Conservation (phyloP, 2,329 filamentous ascomycete genomes). For the Colletotrichum kahawae region DNA sequence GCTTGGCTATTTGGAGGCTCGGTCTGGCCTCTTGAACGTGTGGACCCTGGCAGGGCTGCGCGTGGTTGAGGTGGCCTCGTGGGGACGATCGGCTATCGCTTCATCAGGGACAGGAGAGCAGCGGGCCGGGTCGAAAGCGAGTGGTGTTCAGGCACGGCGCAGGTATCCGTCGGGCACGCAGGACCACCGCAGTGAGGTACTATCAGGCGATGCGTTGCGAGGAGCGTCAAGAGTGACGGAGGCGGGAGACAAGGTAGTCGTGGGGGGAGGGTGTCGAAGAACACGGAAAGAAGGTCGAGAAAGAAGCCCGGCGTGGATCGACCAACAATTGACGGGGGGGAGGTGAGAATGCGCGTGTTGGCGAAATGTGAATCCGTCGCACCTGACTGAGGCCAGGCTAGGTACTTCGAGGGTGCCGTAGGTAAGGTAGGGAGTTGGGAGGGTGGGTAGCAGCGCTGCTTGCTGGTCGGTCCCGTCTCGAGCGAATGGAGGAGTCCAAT, state of each 20-base stretch:
- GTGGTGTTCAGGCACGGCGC: not conserved
- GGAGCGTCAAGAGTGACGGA: not conserved
- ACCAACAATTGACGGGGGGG: not conserved
- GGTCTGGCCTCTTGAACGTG: slow-evolving; percentile 8
- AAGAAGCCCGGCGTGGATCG: not conserved
- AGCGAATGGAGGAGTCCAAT: not conserved
- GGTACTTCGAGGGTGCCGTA: not conserved
- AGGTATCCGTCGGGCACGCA: not conserved
- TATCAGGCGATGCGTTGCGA: not conserved
- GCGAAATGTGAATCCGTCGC: not conserved
- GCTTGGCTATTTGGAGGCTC: not conserved
- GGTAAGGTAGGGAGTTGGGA: not conserved
- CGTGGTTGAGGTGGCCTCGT: slow-evolving; percentile 20
- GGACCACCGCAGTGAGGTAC: not conserved
- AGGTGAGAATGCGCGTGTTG: not conserved
- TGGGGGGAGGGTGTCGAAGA: not conserved
- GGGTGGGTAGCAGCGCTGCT: not conserved
- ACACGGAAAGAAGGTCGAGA: not conserved
- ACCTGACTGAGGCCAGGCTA: not conserved
- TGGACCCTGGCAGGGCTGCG: slow-evolving; percentile 19
- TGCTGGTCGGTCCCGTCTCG: not conserved
- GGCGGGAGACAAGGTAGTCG: not conserved
- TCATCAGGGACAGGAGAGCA: slow-evolving; percentile 20
- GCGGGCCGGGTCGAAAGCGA: not conserved
- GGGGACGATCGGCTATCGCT: slow-evolving; percentile 20